Base-by-base conservation (phyloP, 768 basidiomycete genomes). In the Mrakia blollopis region DNA sequence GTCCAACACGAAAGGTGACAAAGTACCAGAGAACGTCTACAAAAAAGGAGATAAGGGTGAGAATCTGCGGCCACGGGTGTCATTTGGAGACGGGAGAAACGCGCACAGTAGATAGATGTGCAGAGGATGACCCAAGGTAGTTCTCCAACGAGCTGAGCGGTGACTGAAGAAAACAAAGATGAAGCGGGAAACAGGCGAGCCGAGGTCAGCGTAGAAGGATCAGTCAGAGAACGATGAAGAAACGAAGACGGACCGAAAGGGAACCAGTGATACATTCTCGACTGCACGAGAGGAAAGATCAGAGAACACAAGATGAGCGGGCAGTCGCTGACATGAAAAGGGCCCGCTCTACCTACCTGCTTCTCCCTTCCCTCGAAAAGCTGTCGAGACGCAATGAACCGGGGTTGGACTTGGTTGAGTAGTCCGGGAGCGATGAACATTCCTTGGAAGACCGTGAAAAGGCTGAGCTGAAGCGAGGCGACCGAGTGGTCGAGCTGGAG, bases 291-390 rank as follows among this genome's bases (percentile, higher is more conserved):
- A 14, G 47, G 21, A 21, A 7, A 14, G 18, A 50, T 5, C 2
- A 50, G 18, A 3, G 18, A 50, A 21, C n/a, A 44, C 44, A 21
- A 18, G 14, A 18, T 50, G n/a, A n/a, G n/a, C n/a, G n/a, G n/a
- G n/a, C 47, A 50, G 44, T 44, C 10, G 18, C n/a, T n/a, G n/a
- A n/a, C n/a, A 14, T 21, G 16, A 21, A 50, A 18, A 21, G 18
- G 14, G 44, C 9, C 8, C 9, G 14, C 39, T 41, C 39, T 5
- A 41, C 39, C 11, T 11, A 82, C 79, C 9, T 83, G 83, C 39
- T 83, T 80, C 77, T 85, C 84, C 44, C 84, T 76, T 4, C 80
- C 81, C 69, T 85, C 84, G 79, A 83, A 85, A 32, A 84, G 77
- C 39, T 76, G 78, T 74, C 84, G 80, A 60, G 83, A 80, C 25